Evolutionary conservation across 2,329 filamentous ascomycete genomes (phyloP).

Genomic region (Exophiala mesophila): DNA sequence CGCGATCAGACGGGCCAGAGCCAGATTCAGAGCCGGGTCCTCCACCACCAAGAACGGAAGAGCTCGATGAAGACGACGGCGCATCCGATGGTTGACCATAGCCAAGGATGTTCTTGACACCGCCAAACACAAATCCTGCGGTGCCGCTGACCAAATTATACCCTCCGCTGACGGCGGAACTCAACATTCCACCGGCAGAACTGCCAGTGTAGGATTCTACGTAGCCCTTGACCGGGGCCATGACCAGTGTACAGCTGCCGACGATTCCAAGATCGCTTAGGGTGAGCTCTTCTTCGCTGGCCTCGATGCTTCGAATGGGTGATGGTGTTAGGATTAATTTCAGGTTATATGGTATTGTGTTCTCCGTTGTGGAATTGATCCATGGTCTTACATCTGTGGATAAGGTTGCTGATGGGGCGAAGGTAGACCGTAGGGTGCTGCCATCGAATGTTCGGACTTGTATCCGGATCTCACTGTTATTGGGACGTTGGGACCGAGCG

Average conservation of each 20-base stretch:
- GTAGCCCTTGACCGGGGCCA: conserved; percentile 64
- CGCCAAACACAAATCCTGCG: conserved; percentile 39
- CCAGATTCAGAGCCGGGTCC: not conserved
- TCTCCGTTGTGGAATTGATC: conserved; percentile 62
- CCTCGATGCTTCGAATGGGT: conserved; percentile 69
- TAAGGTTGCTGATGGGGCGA: conserved; percentile 61
- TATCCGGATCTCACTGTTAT: conserved; percentile 49
- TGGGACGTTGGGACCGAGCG: conserved; percentile 23
- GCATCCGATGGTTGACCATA: conserved; percentile 30
- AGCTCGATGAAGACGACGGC: conserved; percentile 3
- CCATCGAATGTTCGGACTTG: conserved; percentile 83
- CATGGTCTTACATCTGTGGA: conserved; percentile 65
- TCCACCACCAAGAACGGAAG: not conserved
- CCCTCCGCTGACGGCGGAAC: conserved; percentile 39
- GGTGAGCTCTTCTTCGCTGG: conserved; percentile 65
- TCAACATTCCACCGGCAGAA: conserved; percentile 26
- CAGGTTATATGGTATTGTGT: conserved; percentile 68
- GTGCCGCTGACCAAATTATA: conserved; percentile 42
- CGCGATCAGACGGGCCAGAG: no score
- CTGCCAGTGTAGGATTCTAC: conserved; percentile 53
- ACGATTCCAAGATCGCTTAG: conserved; percentile 67
- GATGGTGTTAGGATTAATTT: conserved; percentile 75
- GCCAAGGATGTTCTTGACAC: conserved; percentile 42
- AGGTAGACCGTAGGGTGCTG: conserved; percentile 67
- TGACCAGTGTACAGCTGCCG: conserved; percentile 76